A percentile compares a stretch with the other conserved stretches of the same genome.
phyloP scores from a whole-genome alignment of 2,329 filamentous ascomycete species.

The Aspergillus sp. region DNA sequence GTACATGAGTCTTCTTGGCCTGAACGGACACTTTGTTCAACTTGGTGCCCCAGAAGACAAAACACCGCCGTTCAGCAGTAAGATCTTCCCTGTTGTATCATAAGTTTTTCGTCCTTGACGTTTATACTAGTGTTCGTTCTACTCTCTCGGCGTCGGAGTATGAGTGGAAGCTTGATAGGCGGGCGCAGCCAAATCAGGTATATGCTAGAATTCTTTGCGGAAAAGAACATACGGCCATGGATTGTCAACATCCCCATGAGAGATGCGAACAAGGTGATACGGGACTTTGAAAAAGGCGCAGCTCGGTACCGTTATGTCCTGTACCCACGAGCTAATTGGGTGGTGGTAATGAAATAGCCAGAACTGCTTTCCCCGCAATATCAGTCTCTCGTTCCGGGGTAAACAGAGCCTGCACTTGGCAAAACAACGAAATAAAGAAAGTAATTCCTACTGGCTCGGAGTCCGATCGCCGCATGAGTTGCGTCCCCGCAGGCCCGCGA shows the following conservation, averaged over 20 bases:
- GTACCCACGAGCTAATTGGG: no score
- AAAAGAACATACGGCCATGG: not conserved
- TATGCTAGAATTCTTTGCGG: not conserved
- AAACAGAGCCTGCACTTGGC: no score
- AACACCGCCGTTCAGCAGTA: no score
- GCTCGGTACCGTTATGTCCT: not conserved
- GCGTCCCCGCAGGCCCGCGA: no score
- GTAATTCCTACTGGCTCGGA: no score
- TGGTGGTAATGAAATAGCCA: no score
- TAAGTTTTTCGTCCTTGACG: slow-evolving; percentile 40
- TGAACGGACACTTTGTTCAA: slow-evolving; percentile 61
- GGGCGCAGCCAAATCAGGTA: slow-evolving; percentile 44
- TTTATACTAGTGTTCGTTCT: slow-evolving; percentile 46
- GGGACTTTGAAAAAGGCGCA: not conserved
- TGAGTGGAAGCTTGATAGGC: slow-evolving; percentile 52
- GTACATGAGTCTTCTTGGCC: slow-evolving; percentile 59
- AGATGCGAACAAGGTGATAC: not conserved
- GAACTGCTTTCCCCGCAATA: no score
- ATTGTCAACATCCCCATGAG: not conserved
- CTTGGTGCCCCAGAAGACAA: slow-evolving; percentile 64
- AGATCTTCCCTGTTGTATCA: no score
- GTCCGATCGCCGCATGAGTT: no score
- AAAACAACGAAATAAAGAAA: no score
- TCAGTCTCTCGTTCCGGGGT: no score
- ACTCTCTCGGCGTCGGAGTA: no score